Percentiles rank a stretch among this genome's conserved stretches.
Conservation (phyloP, 83 land plant genomes). For the Thuja plicata region DNA sequence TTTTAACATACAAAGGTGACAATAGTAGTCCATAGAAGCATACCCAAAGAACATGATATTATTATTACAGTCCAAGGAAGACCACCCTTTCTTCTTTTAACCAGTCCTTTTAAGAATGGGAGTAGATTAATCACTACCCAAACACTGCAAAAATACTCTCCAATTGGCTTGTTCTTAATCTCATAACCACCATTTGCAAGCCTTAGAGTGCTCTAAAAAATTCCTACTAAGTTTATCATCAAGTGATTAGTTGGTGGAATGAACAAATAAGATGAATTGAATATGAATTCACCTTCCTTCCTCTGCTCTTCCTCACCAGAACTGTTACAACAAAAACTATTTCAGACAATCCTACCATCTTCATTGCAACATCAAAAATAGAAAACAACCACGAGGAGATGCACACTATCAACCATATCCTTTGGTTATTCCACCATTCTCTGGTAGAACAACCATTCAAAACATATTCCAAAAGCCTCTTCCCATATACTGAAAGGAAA, state of each 20-base stretch:
- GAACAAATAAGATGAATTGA: background rate
- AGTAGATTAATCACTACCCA: no score
- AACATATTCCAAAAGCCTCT: background rate
- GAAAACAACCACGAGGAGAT: background rate
- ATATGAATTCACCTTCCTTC: background rate
- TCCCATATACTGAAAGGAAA: background rate
- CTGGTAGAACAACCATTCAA: background rate
- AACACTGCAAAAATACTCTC: no score
- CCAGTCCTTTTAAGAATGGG: no score
- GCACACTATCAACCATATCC: slow-evolving; percentile 4
- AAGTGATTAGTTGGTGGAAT: background rate
- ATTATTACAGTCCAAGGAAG: slow-evolving; percentile 2
- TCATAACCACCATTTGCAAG: background rate
- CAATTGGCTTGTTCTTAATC: no score
- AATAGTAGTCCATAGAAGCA: slow-evolving; percentile 4
- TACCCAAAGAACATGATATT: slow-evolving; percentile 18
- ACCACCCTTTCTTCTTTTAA: no score
- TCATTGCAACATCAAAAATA: background rate
- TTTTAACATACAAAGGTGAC: no score
- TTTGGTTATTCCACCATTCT: slow-evolving; percentile 22
- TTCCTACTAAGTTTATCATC: background rate
- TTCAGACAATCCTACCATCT: no score
- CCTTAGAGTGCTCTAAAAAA: background rate
- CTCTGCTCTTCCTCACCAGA: background rate
- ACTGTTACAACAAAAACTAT: slow-evolving; percentile 22